phyloP scores from a whole-genome alignment of 1,284 basidiomycete species.

The Fomitopsis palustris region DNA sequence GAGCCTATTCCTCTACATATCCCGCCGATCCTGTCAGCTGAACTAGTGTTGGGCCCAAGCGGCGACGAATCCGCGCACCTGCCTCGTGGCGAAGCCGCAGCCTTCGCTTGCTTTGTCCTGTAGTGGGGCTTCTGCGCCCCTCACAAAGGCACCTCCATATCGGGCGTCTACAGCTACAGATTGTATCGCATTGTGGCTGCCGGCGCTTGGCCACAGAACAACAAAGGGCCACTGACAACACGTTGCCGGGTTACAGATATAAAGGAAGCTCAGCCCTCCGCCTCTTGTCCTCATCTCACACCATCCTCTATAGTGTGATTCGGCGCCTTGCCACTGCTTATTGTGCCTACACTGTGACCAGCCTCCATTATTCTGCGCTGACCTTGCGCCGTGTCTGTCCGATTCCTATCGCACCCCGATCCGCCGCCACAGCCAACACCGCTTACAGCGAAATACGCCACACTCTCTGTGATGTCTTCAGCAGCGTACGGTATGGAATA shows the following conservation, averaged over 20 bases:
- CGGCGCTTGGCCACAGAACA: neutral
- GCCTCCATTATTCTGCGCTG: neutral
- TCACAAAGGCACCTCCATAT: neutral
- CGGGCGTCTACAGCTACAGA: neutral
- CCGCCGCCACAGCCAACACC: neutral
- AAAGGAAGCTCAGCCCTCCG: neutral
- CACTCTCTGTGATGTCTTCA: too few species aligned
- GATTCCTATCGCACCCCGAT: neutral
- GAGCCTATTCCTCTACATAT: too few species aligned
- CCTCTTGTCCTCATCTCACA: neutral
- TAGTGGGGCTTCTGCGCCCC: too few species aligned
- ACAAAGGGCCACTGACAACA: neutral
- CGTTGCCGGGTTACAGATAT: constrained; percentile 1
- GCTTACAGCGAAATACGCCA: too few species aligned
- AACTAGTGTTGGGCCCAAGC: neutral
- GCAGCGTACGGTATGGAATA: neutral
- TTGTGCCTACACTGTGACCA: neutral
- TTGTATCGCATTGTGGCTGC: constrained; percentile 1
- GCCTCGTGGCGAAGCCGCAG: neutral
- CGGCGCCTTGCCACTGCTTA: neutral
- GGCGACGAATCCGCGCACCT: neutral
- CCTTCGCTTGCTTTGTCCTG: neutral
- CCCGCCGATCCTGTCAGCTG: neutral
- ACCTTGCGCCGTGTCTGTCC: neutral
- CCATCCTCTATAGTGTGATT: neutral